These are phyloP conservation scores for Penicillium corylophilum DNA, from an alignment of 2,329 filamentous ascomycete genomes.

Conservation along the genomic window DNA sequence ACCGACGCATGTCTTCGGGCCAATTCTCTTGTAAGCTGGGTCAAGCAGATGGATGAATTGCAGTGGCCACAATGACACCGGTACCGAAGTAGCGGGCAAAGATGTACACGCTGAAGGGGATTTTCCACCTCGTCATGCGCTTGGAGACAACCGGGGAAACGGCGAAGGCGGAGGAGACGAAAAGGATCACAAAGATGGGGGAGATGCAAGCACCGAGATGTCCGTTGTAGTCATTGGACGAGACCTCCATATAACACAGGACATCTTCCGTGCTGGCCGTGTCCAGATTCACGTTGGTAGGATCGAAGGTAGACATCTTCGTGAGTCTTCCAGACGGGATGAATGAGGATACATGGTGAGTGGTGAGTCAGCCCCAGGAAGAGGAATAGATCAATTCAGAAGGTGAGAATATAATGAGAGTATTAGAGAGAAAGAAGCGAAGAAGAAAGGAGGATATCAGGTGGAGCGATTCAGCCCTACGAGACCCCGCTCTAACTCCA, in stretches of 20 bases:
- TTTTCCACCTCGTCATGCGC: conserved; percentile 32
- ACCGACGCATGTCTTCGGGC: conserved; percentile 49
- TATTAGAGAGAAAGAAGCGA: no score
- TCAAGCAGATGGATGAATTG: conserved; percentile 48
- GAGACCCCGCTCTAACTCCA: not conserved
- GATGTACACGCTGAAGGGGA: conserved; percentile 44
- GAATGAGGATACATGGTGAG: no score
- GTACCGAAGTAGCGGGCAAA: conserved; percentile 48
- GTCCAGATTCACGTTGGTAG: conserved; percentile 44
- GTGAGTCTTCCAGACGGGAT: not conserved
- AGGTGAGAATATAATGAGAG: no score
- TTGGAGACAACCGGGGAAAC: conserved; percentile 47
- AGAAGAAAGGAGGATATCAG: not conserved
- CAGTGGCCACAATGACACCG: conserved; percentile 50
- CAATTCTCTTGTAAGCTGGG: conserved; percentile 43
- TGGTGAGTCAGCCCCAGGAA: no score
- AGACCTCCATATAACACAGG: conserved; percentile 50
- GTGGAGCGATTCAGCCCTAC: not conserved
- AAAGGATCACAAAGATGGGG: conserved; percentile 46
- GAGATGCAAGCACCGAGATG: conserved; percentile 43
- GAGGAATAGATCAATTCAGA: no score
- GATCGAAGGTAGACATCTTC: conserved; percentile 30
- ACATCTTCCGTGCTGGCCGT: conserved; percentile 45
- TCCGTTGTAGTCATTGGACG: conserved; percentile 56
- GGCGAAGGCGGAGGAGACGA: conserved; percentile 41